phyloP scores from a whole-genome alignment of 306 rosid genomes.

The Ceratonia siliqua region DNA sequence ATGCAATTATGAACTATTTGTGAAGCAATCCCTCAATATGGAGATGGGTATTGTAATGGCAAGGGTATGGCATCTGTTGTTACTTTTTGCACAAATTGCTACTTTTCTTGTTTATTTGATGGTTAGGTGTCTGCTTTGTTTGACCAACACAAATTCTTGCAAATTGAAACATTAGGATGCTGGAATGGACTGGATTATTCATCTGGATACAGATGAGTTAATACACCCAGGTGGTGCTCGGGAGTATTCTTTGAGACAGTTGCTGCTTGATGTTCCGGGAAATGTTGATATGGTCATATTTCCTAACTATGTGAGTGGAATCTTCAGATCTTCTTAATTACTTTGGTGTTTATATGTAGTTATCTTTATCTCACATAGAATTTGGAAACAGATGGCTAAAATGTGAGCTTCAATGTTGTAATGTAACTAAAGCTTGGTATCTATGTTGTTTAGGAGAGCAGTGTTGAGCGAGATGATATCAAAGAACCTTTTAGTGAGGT shows the following conservation, averaged over 20 bases:
- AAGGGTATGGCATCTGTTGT: constrained; percentile 67
- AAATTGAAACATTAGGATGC: constrained; percentile 60
- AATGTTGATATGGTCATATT: constrained; percentile 96
- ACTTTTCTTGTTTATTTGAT: neutral
- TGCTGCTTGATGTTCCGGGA: constrained; percentile 87
- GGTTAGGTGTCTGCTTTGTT: constrained; percentile 7
- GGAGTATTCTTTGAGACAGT: constrained; percentile 87
- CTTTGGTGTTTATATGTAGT: constrained; percentile 12
- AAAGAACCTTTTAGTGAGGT: constrained; percentile 99
- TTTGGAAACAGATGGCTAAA: constrained; percentile 7
- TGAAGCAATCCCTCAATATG: constrained; percentile 99
- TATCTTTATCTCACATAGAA: neutral
- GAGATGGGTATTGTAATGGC: constrained; percentile 99
- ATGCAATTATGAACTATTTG: constrained; percentile 96
- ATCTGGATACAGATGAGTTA: constrained; percentile 94
- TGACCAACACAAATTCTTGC: constrained; percentile 21
- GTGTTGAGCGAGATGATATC: constrained; percentile 85
- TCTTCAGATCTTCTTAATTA: constrained; percentile 24
- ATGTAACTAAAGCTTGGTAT: constrained; percentile 35
- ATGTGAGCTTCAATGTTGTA: constrained; percentile 29
- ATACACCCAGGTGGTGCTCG: constrained; percentile 90
- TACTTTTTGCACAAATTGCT: neutral
- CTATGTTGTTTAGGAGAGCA: constrained; percentile 72
- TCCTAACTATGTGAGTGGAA: constrained; percentile 84
- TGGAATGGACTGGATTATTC: constrained; percentile 98